phyloP scores from a whole-genome alignment of 495 filamentous ascomycete species.

The Massariosphaeria phaeospora region DNA sequence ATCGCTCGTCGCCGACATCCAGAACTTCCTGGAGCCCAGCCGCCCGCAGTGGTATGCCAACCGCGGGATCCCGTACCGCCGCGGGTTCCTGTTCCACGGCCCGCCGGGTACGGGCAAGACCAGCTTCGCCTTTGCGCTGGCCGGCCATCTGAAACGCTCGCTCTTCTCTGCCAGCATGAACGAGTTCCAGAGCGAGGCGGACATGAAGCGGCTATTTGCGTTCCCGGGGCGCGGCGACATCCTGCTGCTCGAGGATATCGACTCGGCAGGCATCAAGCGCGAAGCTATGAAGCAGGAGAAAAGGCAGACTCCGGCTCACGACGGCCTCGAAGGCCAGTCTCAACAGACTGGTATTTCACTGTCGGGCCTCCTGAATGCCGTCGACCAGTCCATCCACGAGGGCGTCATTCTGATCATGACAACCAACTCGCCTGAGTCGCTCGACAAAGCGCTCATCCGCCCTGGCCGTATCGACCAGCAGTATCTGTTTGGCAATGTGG shows the following conservation, averaged over 20 bases:
- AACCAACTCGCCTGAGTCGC: conserved; percentile 70
- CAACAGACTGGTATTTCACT: conserved; percentile 47
- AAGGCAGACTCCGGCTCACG: too few species aligned
- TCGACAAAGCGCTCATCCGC: conserved; percentile 71
- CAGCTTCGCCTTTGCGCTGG: conserved; percentile 57
- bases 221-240: conserved; percentile 49
- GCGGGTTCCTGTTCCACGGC: conserved; percentile 52
- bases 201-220: neutral
- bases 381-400: conserved; percentile 72
- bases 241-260: conserved; percentile 64
- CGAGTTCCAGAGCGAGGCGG: neutral
- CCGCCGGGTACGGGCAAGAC: conserved; percentile 68
- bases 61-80: conserved; percentile 30
- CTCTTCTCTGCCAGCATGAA: conserved; percentile 57
- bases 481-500: conserved; percentile 52
- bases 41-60: conserved; percentile 45
- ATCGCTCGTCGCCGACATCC: conserved; percentile 31
- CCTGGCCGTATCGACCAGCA: conserved; percentile 75
- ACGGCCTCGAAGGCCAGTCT: conserved; percentile 1
- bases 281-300: conserved; percentile 28
- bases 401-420: conserved; percentile 81
- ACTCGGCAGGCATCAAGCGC: conserved; percentile 51
- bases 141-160: conserved; percentile 59
- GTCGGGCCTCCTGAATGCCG: conserved; percentile 70
- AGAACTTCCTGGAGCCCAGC: conserved; percentile 32